Base-by-base conservation (phyloP, 352 stramenopile species). In the Phytopythium cucurbitacearum region DNA sequence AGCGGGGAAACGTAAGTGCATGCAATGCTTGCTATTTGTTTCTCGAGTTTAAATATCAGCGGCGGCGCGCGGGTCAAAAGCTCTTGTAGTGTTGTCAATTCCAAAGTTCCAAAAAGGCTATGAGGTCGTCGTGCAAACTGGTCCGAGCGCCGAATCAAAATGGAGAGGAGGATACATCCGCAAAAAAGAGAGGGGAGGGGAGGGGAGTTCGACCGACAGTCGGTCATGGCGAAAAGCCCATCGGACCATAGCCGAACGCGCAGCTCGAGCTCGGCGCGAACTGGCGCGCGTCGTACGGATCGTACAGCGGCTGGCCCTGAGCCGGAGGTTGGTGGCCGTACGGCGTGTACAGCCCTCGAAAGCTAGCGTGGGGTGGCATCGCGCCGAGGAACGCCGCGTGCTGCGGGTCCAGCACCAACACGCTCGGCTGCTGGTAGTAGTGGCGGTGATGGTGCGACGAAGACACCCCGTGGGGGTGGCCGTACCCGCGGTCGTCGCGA, bases 401-500 rank as follows among this genome's bases (percentile, higher is more conserved):
- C 6, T 64, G 57, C 52, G 58, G 51, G 40, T 54, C 56, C 34
- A 65, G 46, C 32, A 62, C 40, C 35, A 56, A 6, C 38, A 54
- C 21, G 48, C 21, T 54, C 55, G 58, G 48, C 32, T 79, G 69
- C 34, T 64, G 65, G 13, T 53, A 52, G 28, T 68, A 60, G 4
- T 37, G 37, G 49, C 60, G 56, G 12, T 61, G 59, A 5, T 53
- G 46, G 15, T 36, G 34, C 28, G 62, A 57, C 37, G 54, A 49
- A 51, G 67, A 67, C 51, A 67, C 63, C 56, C 58, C 61, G 56
- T 60, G 61, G 32, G 39, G 43, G 60, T 59, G 44, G 51, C 64
- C 67, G 52, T 50, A 65, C 49, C 65, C 65, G 60, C 70, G 65
- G 10, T 70, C 65, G 8, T 73, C 54, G 48, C 21, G 21, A 28